These are phyloP conservation scores for Sclerotinia spermophila DNA, from an alignment of 2,329 filamentous ascomycete genomes.

Conservation along the genomic window DNA sequence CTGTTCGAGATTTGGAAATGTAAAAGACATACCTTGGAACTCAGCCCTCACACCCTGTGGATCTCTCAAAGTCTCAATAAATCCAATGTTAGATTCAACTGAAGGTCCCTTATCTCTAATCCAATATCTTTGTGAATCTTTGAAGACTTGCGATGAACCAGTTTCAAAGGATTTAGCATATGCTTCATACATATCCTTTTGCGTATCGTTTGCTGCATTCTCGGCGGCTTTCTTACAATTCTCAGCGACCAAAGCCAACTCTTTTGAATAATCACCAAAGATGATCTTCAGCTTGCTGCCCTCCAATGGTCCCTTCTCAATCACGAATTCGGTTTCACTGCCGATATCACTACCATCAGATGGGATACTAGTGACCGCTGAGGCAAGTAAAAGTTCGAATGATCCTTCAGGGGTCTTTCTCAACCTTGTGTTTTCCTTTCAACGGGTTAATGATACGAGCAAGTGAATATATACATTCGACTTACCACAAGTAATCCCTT, in stretches of 20 bases:
- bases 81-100: constrained; percentile 78
- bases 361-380: constrained; percentile 58
- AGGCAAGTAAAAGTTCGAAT: constrained; percentile 74
- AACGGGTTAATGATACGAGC: background rate
- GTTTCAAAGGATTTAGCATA: constrained; percentile 72
- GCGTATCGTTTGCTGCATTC: constrained; percentile 68
- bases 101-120: constrained; percentile 77
- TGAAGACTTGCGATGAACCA: constrained; percentile 73
- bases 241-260: constrained; percentile 67
- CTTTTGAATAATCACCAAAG: constrained; percentile 69
- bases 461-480: background rate
- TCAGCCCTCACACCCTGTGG: constrained; percentile 77
- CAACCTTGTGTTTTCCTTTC: constrained; percentile 69
- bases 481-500: constrained; percentile 59
- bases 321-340: constrained; percentile 56
- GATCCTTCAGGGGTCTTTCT: constrained; percentile 60
- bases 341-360: constrained; percentile 64
- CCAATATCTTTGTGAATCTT: constrained; percentile 77
- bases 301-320: constrained; percentile 56
- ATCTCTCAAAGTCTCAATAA: constrained; percentile 83
- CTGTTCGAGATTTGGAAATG: background rate
- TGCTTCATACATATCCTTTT: constrained; percentile 68
- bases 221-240: constrained; percentile 65
- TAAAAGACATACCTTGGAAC: constrained; percentile 62
- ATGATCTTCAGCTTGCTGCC: constrained; percentile 68